These are phyloP conservation scores for Candida sanyaensis DNA, from an alignment of 1,139 yeast genomes.

Conservation along the genomic window DNA sequence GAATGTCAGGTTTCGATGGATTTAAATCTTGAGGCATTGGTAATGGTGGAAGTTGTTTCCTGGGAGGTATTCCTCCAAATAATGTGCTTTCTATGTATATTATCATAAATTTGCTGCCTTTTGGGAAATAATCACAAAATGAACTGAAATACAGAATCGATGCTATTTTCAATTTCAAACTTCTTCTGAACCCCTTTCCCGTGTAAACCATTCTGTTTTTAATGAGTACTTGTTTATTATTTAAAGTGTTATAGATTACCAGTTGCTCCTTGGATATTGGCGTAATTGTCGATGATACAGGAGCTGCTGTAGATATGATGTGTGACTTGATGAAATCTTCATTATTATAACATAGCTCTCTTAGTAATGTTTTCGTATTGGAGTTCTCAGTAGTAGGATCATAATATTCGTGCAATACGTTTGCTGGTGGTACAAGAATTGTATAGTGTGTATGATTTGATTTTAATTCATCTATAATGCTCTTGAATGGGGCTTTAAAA, in stretches of 20 bases:
- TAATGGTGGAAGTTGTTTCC: constrained; percentile 4
- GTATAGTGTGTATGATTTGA: constrained; percentile 50
- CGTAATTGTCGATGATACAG: constrained; percentile 36
- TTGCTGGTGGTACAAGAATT: constrained; percentile 62
- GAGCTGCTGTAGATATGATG: constrained; percentile 46
- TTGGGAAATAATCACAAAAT: constrained; percentile 48
- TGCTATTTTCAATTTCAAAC: constrained; percentile 46
- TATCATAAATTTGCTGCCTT: constrained; percentile 52
- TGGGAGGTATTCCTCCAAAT: constrained; percentile 31
- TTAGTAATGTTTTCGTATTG: constrained; percentile 36
- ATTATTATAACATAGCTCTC: constrained; percentile 56
- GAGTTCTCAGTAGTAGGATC: constrained; percentile 47
- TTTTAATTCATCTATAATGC: constrained; percentile 43
- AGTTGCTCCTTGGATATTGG: constrained; percentile 44
- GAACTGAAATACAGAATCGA: constrained; percentile 46
- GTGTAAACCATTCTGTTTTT: constrained; percentile 58
- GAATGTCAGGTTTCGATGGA: neutral
- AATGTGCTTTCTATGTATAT: constrained; percentile 55
- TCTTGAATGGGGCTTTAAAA: constrained; percentile 50
- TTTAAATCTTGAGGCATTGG: constrained; percentile 1
- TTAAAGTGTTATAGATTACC: constrained; percentile 57
- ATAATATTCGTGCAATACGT: constrained; percentile 47
- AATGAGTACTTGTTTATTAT: constrained; percentile 57
- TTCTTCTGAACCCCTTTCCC: constrained; percentile 57
- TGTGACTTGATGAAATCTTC: constrained; percentile 76